A percentile compares a stretch with the other conserved stretches of the same genome.
Conservation (phyloP, 192 early-diverging fungal genomes). For the Coemansia sp. region DNA sequence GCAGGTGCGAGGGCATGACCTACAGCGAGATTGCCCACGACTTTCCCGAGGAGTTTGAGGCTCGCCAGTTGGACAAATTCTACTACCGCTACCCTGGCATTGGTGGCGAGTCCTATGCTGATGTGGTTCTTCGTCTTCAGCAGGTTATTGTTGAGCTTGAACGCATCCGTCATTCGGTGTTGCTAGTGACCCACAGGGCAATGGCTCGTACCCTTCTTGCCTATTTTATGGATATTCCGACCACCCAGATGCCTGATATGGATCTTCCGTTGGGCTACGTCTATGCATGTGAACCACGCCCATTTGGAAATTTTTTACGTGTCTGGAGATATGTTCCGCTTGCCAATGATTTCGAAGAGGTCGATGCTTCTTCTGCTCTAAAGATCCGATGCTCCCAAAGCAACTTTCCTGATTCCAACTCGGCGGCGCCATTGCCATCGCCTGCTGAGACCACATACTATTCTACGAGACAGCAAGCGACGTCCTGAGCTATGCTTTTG, state of each 20-base stretch:
- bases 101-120: constrained; percentile 90
- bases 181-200: constrained; percentile 93
- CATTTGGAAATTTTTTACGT: constrained; percentile 68
- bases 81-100: constrained; percentile 94
- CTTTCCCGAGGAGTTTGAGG: constrained; percentile 80
- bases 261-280: constrained; percentile 78
- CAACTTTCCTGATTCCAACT: constrained; percentile 7
- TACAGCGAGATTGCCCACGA: constrained; percentile 73
- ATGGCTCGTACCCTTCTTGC: constrained; percentile 86
- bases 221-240: constrained; percentile 84
- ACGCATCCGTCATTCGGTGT: constrained; percentile 79
- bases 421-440: constrained; percentile 35
- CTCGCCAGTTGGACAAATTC: constrained; percentile 83
- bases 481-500: background rate
- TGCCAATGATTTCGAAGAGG: constrained; percentile 40
- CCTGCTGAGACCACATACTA: constrained; percentile 42
- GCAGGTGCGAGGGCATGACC: constrained; percentile 75
- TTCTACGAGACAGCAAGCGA: background rate
- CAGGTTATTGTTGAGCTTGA: constrained; percentile 96
- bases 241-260: constrained; percentile 77
- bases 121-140: constrained; percentile 91
- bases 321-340: constrained; percentile 36
- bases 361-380: constrained; percentile 36
- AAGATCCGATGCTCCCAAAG: constrained; percentile 41
- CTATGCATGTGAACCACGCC: constrained; percentile 78